Base-by-base conservation (phyloP, 202 grass and related monocot species). In the Zoysia matrella region DNA sequence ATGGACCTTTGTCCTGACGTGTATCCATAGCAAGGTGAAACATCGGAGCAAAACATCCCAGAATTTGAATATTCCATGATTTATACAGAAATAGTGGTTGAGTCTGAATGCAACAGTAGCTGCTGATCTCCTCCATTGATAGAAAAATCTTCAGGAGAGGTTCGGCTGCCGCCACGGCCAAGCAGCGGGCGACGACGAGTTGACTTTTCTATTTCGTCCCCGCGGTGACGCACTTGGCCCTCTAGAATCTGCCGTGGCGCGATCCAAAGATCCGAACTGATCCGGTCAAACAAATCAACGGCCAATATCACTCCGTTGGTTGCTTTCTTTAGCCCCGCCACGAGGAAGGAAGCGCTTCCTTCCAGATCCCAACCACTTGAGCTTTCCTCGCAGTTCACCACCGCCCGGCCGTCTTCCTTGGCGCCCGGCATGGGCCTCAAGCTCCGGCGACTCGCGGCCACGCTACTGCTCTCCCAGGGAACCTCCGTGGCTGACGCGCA, bases 361-460 rank as follows among this genome's bases (percentile, higher is more conserved):
- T 43, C 74, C 8, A 0, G 4, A 13, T 30, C 4, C 79, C 73
- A 50, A 83, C 47, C 54, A 64, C 60, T 40, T 39, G 8, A 10
- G 60, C 22, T 39, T 51, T 60, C 78, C 47, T 67, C 30, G 49
- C 53, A 1, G 5, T 45, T 76, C 22, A 30, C 22, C 80, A 2
- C 39, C 6, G 54, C 41, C 11, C 5, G 36, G 41, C 2, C 52
- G 52, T 47, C 67, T 30, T 5, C 67, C 44, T 45, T 42, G 10
- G 11, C 50, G 56, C 44, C 10, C 60, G 72, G 62, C 51, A 97
- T 98, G 95, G 90, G 92, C 5, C 80, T 91, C 64, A 93, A 88
- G 69, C 79, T 98, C 73, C 86, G 87, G 58, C 81, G 49, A 41
- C 78, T 98, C 46, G 84, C 94, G 22, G 91, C 92, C 36, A 93